Base-by-base conservation (phyloP, 2,329 filamentous ascomycete species). In the Fusarium miscanthi region DNA sequence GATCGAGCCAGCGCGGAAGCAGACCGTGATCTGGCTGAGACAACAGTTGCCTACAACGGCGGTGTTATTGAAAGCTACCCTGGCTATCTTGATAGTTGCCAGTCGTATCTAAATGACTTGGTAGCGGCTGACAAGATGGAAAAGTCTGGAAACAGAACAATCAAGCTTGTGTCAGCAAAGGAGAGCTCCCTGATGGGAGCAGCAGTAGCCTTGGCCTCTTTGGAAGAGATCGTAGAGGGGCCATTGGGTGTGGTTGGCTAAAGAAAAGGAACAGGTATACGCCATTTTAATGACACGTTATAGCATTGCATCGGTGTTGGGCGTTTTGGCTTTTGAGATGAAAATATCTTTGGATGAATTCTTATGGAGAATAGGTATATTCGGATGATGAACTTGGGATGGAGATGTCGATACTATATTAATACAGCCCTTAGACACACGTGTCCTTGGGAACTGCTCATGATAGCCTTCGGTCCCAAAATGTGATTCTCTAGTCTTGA, bases 61-160 rank as follows among this genome's bases (percentile, higher is more conserved):
- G 92, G 91, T 33, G 92, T 95, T 54, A 90, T 95, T 57, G 92
- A 95, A 81, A 91, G 91, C 75, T 95, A 95, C 77, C 92, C 93
- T 0, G 84, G 85, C 12, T 95, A 94, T 80, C 84, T 87, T 27
- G 81, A 80, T 37, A 85, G 83, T 45, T 91, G 90, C 76, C 92
- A 95, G 79, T 78, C 78, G 10, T 90, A 90, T 74, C 82, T 95
- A 51, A 85, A 94, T 75, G 82, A 85, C 42, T 82, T 95, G 13
- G 86, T 90, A 75, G 72, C 75, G 31, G 73, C 70, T 52, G 67
- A 67, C 19, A 53, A 67, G 21, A 77, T 70, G 41, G 69, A 69
- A n/a, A 73, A 76, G 75, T 84, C 78, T 54, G 83, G 79, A 68
- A 85, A 74, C 51, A 78, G 76, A 75, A 70, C 82, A 43, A 88